Conservation (phyloP, 2,329 filamentous ascomycete genomes). For the Trichoderma lentiforme region DNA sequence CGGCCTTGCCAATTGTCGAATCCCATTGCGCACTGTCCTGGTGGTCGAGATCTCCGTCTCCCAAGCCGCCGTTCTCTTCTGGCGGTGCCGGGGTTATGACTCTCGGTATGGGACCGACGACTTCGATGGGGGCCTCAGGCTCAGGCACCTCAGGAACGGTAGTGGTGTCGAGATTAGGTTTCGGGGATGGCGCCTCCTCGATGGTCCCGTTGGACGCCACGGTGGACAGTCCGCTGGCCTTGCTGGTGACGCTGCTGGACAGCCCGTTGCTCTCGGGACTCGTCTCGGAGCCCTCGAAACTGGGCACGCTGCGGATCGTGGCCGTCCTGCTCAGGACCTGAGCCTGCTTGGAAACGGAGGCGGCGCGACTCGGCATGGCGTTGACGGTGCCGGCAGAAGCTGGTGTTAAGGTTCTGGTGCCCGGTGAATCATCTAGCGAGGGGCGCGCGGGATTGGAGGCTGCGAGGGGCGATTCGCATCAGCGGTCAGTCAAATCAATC, state of each 20-base stretch:
- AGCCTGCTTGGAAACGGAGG: slow-evolving; percentile 33
- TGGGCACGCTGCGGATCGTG: slow-evolving; percentile 57
- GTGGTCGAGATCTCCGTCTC: slow-evolving; percentile 35
- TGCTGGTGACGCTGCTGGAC: slow-evolving; percentile 56
- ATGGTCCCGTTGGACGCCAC: slow-evolving; percentile 32
- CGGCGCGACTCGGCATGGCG: slow-evolving; percentile 37
- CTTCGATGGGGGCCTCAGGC: slow-evolving; percentile 15
- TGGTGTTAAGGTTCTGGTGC: slow-evolving; percentile 34
- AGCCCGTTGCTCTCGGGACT: slow-evolving; percentile 46
- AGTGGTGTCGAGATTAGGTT: slow-evolving; percentile 25
- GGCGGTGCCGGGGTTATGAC: slow-evolving; percentile 31
- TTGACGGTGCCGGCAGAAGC: slow-evolving; percentile 40
- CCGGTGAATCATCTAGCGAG: slow-evolving; percentile 31
- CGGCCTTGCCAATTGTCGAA: slow-evolving; percentile 66
- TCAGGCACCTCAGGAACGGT: slow-evolving; percentile 27
- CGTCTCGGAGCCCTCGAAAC: slow-evolving; percentile 50
- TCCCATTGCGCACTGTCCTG: slow-evolving; percentile 51
- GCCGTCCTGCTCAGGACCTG: slow-evolving; percentile 33
- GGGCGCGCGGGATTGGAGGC: slow-evolving; percentile 9
- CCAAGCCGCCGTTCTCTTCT: slow-evolving; percentile 26
- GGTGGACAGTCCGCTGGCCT: slow-evolving; percentile 45
- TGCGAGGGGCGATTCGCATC: slow-evolving; percentile 21
- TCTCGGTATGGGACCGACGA: slow-evolving; percentile 27
- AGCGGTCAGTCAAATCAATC: slow-evolving; percentile 18
- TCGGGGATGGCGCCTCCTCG: slow-evolving; percentile 34